phyloP scores from a whole-genome alignment of 78 protist species.

The Dictyostelium brefeldianum region DNA sequence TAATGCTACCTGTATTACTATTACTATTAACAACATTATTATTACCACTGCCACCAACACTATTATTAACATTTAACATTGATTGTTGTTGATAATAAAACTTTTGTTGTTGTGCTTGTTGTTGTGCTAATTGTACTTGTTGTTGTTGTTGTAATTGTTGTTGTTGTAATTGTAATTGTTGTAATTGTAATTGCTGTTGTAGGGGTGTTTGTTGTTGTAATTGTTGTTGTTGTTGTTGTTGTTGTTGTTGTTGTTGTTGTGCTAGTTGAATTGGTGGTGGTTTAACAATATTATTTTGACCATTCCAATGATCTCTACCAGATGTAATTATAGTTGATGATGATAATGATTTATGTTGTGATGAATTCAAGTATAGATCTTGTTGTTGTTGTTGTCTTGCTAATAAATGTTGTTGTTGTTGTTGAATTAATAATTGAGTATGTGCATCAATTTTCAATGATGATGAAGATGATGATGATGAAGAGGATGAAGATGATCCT shows the following conservation, averaged over 20 bases:
- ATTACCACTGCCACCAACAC: too few species aligned
- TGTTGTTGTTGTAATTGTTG: neutral
- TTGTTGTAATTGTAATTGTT: neutral
- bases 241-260: neutral
- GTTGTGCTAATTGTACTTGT: neutral
- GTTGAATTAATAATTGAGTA: neutral
- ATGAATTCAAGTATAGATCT: neutral
- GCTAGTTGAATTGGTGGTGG: slow-evolving; percentile 13
- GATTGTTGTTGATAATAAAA: neutral
- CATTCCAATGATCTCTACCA: neutral
- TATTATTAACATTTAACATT: too few species aligned
- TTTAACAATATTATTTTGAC: neutral
- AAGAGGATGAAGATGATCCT: neutral
- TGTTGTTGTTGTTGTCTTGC: slow-evolving; percentile 2
- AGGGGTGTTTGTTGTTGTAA: neutral
- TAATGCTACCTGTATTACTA: neutral
- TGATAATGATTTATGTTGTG: slow-evolving; percentile 1
- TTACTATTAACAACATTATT: neutral
- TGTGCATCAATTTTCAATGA: neutral
- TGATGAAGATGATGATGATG: neutral
- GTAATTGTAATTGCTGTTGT: neutral
- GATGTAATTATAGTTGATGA: neutral
- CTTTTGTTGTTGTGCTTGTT: neutral
- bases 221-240: neutral
- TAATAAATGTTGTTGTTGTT: slow-evolving; percentile 5